Evolutionary conservation across 495 filamentous ascomycete species (phyloP).

Genomic region (Hyaloscypha hepaticicola): DNA sequence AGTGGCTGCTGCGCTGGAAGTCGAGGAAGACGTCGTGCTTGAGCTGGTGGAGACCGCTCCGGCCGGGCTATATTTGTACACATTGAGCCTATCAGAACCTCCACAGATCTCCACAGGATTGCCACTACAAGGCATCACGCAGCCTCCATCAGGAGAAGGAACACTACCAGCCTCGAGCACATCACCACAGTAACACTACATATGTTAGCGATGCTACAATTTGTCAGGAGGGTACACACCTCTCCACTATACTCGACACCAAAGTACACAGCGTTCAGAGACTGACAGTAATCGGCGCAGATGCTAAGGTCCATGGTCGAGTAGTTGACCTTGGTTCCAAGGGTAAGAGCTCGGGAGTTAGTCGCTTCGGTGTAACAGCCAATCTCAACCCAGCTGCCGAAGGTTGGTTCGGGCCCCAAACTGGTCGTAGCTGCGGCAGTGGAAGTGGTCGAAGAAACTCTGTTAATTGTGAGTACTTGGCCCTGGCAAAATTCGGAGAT

Average conservation of each 20-base stretch:
- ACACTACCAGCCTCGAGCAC: not conserved
- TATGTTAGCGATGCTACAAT: not conserved
- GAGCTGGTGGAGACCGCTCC: not conserved
- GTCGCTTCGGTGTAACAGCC: not conserved
- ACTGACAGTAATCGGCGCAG: not conserved
- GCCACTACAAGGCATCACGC: constrained; percentile 1
- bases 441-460: not conserved
- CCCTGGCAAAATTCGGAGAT: not conserved
- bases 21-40: not conserved
- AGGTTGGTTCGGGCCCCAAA: no score
- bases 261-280: not conserved
- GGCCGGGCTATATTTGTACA: not conserved
- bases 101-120: not conserved
- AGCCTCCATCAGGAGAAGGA: not conserved
- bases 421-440: not conserved
- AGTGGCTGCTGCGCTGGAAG: not conserved
- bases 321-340: not conserved
- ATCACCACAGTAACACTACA: constrained; percentile 7
- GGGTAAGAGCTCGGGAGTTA: not conserved
- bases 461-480: not conserved
- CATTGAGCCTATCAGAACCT: not conserved
- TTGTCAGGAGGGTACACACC: not conserved
- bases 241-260: constrained; percentile 4
- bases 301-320: not conserved
- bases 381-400: not conserved